Conservation (phyloP, 2,329 filamentous ascomycete genomes). For the Diaporthe sp. region DNA sequence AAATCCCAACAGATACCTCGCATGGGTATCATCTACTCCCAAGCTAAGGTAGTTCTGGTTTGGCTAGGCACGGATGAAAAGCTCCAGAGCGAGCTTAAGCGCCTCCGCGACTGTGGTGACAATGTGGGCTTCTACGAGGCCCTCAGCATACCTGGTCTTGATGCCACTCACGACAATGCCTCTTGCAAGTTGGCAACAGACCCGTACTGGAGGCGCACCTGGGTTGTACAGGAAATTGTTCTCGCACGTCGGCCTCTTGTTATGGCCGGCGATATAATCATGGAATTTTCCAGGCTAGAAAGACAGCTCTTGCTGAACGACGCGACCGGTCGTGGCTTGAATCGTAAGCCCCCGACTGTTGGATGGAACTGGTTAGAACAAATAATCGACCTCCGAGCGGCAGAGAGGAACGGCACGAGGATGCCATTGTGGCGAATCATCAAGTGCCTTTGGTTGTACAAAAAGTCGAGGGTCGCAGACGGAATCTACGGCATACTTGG, state of each 20-base stretch:
- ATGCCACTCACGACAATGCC: not conserved
- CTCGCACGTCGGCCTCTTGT: not conserved
- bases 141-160: not conserved
- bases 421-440: not conserved
- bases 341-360: not conserved
- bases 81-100: not conserved
- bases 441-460: not conserved
- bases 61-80: not conserved
- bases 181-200: not conserved
- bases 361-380: not conserved
- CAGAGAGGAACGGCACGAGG: not conserved
- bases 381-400: not conserved
- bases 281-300: not conserved
- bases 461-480: not conserved
- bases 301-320: not conserved
- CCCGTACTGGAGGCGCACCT: not conserved
- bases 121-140: not conserved
- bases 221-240: not conserved
- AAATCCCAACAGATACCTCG: not conserved
- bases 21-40: not conserved
- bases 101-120: not conserved
- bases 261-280: not conserved
- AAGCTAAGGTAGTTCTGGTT: not conserved
- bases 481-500: not conserved
- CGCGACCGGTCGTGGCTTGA: not conserved